phyloP scores from a whole-genome alignment of 805 yeast genomes.

The Saturnispora kantuleensis region DNA sequence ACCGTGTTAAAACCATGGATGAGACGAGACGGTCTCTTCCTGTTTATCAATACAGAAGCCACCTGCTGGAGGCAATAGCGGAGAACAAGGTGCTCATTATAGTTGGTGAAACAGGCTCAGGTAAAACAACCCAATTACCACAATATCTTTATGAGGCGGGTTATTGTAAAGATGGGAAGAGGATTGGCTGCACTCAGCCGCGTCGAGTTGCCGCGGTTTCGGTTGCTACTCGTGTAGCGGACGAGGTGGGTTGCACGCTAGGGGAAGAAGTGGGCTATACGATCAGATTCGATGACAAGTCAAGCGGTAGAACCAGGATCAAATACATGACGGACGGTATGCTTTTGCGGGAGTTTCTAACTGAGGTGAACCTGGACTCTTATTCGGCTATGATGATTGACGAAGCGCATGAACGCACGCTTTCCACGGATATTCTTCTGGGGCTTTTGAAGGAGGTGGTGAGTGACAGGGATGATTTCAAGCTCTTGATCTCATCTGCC shows the following conservation, averaged over 20 bases:
- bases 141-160: slow-evolving; percentile 83
- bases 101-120: slow-evolving; percentile 95
- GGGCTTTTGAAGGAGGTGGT: slow-evolving; percentile 71
- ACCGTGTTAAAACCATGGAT: slow-evolving; percentile 29
- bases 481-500: slow-evolving; percentile 81
- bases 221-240: slow-evolving; percentile 86
- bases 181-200: slow-evolving; percentile 86
- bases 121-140: slow-evolving; percentile 90
- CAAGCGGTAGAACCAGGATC: slow-evolving; percentile 53
- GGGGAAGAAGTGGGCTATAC: slow-evolving; percentile 87
- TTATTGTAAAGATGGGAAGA: slow-evolving; percentile 44
- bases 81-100: slow-evolving; percentile 68
- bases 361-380: slow-evolving; percentile 56
- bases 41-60: slow-evolving; percentile 53
- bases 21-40: slow-evolving; percentile 63
- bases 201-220: slow-evolving; percentile 91
- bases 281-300: slow-evolving; percentile 76
- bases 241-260: slow-evolving; percentile 71
- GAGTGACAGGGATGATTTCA: slow-evolving; percentile 55
- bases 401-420: slow-evolving; percentile 94
- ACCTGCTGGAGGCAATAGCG: slow-evolving; percentile 49
- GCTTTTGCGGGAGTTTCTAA: slow-evolving; percentile 73
- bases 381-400: slow-evolving; percentile 88
- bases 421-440: slow-evolving; percentile 77
- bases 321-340: slow-evolving; percentile 97